Evolutionary conservation across 805 yeast species (phyloP).

Genomic region (Starmerella powellii): DNA sequence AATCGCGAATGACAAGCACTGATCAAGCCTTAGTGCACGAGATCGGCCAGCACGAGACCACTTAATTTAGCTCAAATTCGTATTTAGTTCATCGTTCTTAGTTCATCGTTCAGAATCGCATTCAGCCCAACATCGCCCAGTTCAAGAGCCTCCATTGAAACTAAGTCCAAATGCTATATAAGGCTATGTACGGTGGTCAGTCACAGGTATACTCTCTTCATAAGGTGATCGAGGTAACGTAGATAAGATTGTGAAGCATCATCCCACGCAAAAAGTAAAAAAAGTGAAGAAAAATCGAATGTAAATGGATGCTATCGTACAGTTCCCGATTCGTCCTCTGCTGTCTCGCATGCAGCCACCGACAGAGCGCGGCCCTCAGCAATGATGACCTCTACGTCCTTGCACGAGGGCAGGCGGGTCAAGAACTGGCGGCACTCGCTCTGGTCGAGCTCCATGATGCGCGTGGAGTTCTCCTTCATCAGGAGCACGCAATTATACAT

Average conservation of each 20-base stretch:
- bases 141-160: too few relatives aligned
- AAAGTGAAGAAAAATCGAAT: neutral
- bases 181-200: constrained; percentile 6
- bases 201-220: constrained; percentile 9
- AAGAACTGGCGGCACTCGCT: constrained; percentile 75
- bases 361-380: constrained; percentile 11
- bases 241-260: constrained; percentile 14
- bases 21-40: too few relatives aligned
- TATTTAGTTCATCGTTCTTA: too few relatives aligned
- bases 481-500: constrained; percentile 67
- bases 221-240: constrained; percentile 15
- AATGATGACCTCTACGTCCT: constrained; percentile 19
- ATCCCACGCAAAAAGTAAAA: constrained; percentile 1
- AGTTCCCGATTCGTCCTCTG: too few relatives aligned
- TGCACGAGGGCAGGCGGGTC: constrained; percentile 21
- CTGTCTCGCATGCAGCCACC: too few relatives aligned
- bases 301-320: neutral
- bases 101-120: too few relatives aligned
- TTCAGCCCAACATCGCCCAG: too few relatives aligned
- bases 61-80: too few relatives aligned
- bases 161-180: too few relatives aligned
- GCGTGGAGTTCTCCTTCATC: constrained; percentile 64
- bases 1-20: too few relatives aligned
- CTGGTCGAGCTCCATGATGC: constrained; percentile 76
- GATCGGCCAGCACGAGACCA: too few relatives aligned